phyloP scores from a whole-genome alignment of 345 rosid species.

The Cardamine resedifolia region DNA sequence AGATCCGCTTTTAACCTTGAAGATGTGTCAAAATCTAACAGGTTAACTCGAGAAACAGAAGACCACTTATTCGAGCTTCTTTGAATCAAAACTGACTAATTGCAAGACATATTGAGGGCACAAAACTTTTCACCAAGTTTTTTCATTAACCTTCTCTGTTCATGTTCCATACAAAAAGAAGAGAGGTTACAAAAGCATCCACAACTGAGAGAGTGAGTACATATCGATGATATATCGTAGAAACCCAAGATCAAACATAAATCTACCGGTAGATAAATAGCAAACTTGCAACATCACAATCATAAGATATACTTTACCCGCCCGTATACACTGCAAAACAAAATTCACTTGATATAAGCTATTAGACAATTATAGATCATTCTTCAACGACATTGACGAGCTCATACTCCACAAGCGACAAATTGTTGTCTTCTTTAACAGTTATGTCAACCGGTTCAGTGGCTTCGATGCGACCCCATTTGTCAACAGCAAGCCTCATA shows the following conservation, averaged over 20 bases:
- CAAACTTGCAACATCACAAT: constrained; percentile 25
- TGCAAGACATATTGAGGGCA: constrained; percentile 11
- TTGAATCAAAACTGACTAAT: not conserved
- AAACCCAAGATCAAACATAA: constrained; percentile 15
- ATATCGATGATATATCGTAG: not conserved
- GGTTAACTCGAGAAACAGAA: not conserved
- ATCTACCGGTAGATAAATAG: constrained; percentile 11
- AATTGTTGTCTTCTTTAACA: constrained; percentile 49
- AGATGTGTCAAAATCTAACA: not conserved
- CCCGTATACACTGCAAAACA: constrained; percentile 1
- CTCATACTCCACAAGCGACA: constrained; percentile 56
- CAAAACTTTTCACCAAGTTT: not conserved
- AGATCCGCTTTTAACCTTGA: not conserved
- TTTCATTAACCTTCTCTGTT: not conserved
- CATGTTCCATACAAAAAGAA: constrained; percentile 8
- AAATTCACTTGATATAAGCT: constrained; percentile 17
- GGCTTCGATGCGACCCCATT: constrained; percentile 56
- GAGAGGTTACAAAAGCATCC: constrained; percentile 23
- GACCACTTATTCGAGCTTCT: not conserved
- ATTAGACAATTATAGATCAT: constrained; percentile 33
- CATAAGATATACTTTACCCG: not conserved
- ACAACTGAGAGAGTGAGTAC: constrained; percentile 1
- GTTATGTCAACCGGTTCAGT: constrained; percentile 40
- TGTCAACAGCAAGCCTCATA: constrained; percentile 60
- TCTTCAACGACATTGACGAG: constrained; percentile 49